Base-by-base conservation (phyloP, 306 rosid species). In the Trifolium pratense region DNA sequence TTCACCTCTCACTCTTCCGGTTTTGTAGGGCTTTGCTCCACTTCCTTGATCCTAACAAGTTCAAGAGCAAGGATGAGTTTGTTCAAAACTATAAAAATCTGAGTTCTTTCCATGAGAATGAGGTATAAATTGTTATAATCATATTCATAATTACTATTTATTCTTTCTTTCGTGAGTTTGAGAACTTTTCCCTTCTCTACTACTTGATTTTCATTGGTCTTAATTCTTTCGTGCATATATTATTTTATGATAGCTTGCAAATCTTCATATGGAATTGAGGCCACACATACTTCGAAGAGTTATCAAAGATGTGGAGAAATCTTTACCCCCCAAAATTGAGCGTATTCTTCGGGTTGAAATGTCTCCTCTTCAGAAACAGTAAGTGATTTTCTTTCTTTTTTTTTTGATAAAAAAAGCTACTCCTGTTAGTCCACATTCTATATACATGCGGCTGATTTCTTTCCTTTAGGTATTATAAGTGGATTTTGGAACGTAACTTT, bases 321-420 rank as follows among this genome's bases (percentile, higher is more conserved):
- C 99, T 15, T 84, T 95, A 84, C 99, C 99, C 74, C 99, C 99
- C 4, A 95, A 95, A 86, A 90, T 95, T 73, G 99, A 95, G 89
- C 96, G 99, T 58, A 90, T 95, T 73, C 97, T 95, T 66, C 83
- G 99, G 85, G 92, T 95, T 73, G 99, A 95, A 84, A 95, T 95
- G 99, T 95, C 99, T 75, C 99, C 97, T 20, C 97, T 95, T 79
- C 99, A 95, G 86, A 95, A 95, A 82, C 99, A 92, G 99, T 95
- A 79, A 75, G 97, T 76, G 51, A 46, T 53, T 58, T 49, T 61
- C 52, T 18, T 10, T 31, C 7, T n/a, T 1, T 36, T 7, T 34
- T 36, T 36, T 7, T 36, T 36, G 31, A 68, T 15, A 9, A 61
- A 17, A 37, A 48, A 48, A 52, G 21, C 60, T 6, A 43, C 32